These are phyloP conservation scores for Malassezia furfur DNA, from an alignment of 1,284 basidiomycete genomes.

Conservation along the genomic window DNA sequence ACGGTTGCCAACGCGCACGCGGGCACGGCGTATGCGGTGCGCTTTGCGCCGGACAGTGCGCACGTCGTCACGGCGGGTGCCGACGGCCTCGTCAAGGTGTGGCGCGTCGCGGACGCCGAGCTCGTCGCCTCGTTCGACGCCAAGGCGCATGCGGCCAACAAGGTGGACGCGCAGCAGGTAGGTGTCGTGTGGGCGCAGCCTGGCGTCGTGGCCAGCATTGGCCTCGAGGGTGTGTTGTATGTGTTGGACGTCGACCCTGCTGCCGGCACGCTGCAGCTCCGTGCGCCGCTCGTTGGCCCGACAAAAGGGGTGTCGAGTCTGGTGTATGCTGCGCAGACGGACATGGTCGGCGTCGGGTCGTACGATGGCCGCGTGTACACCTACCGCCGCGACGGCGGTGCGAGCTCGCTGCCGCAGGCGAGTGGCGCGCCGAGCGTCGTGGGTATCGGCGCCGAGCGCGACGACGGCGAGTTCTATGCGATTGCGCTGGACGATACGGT, in stretches of 20 bases:
- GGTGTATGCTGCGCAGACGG: background rate
- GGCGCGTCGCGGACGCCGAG: constrained; percentile 24
- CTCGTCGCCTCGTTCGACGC: constrained; percentile 27
- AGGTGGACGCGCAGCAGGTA: constrained; percentile 61
- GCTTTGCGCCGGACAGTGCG: constrained; percentile 57
- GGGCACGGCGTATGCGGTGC: constrained; percentile 49
- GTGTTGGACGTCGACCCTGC: constrained; percentile 49
- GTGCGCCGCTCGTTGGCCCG: background rate
- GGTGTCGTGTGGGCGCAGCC: constrained; percentile 67
- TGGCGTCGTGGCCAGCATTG: constrained; percentile 67
- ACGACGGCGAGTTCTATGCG: background rate
- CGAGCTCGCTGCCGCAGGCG: background rate
- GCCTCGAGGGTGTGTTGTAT: constrained; percentile 72
- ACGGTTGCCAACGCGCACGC: constrained; percentile 37
- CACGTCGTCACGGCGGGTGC: constrained; percentile 71
- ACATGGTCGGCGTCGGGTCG: background rate
- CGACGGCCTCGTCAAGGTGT: constrained; percentile 60
- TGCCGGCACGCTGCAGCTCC: background rate
- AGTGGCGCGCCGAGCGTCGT: constrained; percentile 2
- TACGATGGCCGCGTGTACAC: constrained; percentile 16
- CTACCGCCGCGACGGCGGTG: background rate
- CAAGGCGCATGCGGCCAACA: constrained; percentile 21
- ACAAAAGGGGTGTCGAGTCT: background rate
- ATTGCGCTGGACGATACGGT: constrained; percentile 14
- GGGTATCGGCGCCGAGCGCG: background rate